Evolutionary conservation across 768 basidiomycete species (phyloP).

Genomic region (Rhizopogon salebrosus): DNA sequence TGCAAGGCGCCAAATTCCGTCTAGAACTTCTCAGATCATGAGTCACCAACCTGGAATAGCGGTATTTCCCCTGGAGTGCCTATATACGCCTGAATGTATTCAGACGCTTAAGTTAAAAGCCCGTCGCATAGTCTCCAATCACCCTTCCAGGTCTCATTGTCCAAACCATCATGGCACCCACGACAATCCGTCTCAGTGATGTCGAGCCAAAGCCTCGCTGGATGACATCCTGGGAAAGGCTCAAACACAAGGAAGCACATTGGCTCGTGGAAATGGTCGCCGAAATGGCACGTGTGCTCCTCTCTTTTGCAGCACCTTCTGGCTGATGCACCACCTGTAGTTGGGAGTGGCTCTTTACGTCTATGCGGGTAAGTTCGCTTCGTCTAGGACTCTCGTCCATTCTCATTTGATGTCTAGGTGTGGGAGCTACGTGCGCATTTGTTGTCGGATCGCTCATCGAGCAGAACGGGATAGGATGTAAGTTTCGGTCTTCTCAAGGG

Average conservation of each 20-base stretch:
- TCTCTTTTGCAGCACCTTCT: neutral
- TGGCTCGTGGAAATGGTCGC: slow-evolving; percentile 56
- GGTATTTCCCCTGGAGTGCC: neutral
- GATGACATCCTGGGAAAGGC: slow-evolving; percentile 46
- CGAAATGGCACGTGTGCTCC: slow-evolving; percentile 40
- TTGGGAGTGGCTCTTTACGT: slow-evolving; percentile 60
- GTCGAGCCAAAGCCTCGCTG: slow-evolving; percentile 32
- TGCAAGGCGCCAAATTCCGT: too few species aligned
- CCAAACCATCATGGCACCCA: slow-evolving; percentile 21
- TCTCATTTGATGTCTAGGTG: slow-evolving; percentile 28
- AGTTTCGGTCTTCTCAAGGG: slow-evolving; percentile 16
- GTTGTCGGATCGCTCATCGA: slow-evolving; percentile 42
- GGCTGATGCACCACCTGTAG: slow-evolving; percentile 24
- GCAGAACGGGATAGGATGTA: slow-evolving; percentile 43
- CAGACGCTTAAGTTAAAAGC: neutral
- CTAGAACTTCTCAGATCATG: too few species aligned
- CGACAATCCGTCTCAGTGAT: slow-evolving; percentile 37
- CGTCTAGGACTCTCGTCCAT: neutral
- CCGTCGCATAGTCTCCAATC: neutral
- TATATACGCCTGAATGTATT: neutral
- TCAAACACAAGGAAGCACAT: slow-evolving; percentile 42
- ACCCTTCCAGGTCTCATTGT: neutral
- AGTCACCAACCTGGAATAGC: neutral
- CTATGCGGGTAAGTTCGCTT: slow-evolving; percentile 36
- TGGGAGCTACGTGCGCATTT: slow-evolving; percentile 50